Evolutionary conservation across 192 early-diverging fungal species (phyloP).

Genomic region (Glomus cerebriforme): DNA sequence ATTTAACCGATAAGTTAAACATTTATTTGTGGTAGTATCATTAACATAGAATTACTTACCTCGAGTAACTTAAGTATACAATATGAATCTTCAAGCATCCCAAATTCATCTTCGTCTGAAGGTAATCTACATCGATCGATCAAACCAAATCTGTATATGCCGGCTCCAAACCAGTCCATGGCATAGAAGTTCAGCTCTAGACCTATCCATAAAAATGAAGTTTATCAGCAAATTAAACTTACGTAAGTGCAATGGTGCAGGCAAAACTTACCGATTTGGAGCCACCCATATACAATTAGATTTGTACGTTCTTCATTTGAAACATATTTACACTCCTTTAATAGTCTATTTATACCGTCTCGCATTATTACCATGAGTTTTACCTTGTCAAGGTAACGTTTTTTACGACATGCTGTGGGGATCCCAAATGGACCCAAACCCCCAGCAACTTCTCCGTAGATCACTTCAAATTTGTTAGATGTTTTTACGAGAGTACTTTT

Average conservation of each 20-base stretch:
- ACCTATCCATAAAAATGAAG: constrained; percentile 6
- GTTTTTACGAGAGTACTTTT: background rate
- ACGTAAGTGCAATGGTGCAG: background rate
- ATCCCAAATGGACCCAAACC: constrained; percentile 1
- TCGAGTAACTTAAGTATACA: constrained; percentile 19
- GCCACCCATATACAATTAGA: background rate
- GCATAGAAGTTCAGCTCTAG: constrained; percentile 23
- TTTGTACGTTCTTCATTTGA: background rate
- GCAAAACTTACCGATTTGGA: constrained; percentile 10
- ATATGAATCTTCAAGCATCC: background rate
- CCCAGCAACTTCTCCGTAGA: constrained; percentile 12
- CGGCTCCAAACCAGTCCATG: constrained; percentile 2
- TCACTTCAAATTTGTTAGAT: constrained; percentile 10
- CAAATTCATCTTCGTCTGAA: background rate
- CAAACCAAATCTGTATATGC: constrained; percentile 24
- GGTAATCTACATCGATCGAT: constrained; percentile 18
- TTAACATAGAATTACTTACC: background rate
- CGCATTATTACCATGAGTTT: constrained; percentile 12
- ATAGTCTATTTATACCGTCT: background rate
- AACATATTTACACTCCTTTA: constrained; percentile 13
- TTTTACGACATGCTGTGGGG: constrained; percentile 8
- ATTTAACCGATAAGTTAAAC: constrained; percentile 1
- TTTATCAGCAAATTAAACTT: background rate
- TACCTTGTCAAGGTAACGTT: constrained; percentile 7
- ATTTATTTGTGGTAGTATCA: constrained; percentile 4